These are phyloP conservation scores for Naematelia aurantialba DNA, from an alignment of 768 basidiomycete species.

Conservation along the genomic window DNA sequence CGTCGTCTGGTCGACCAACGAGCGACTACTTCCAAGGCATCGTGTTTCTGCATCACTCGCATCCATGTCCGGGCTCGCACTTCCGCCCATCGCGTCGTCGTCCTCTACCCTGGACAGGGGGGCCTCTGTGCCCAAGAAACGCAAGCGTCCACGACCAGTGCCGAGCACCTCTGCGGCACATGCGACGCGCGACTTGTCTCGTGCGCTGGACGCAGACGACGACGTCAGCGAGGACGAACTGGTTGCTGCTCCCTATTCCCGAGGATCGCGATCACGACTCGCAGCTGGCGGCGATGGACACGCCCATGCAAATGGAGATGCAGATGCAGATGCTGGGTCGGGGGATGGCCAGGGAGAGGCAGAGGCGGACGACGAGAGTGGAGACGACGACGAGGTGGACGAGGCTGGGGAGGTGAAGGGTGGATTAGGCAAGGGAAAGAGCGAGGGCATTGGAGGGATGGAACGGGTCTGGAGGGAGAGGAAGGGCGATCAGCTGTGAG, in stretches of 20 bases:
- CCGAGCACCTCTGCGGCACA: not conserved
- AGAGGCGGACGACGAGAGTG: constrained; percentile 9
- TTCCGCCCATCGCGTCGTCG: not conserved
- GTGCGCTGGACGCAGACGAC: constrained; percentile 30
- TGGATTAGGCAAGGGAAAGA: constrained; percentile 11
- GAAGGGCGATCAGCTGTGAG: not conserved
- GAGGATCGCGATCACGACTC: constrained; percentile 12
- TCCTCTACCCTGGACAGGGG: not conserved
- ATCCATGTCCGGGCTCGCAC: not conserved
- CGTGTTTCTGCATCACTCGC: too few relatives aligned
- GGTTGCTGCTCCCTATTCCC: constrained; percentile 12
- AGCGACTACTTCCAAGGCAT: too few relatives aligned
- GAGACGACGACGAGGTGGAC: constrained; percentile 18
- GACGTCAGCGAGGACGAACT: constrained; percentile 32
- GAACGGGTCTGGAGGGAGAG: constrained; percentile 10
- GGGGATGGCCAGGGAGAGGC: too few relatives aligned
- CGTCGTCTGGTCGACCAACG: too few relatives aligned
- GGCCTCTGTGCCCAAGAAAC: constrained; percentile 1
- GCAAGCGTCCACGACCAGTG: not conserved
- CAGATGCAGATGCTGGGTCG: too few relatives aligned
- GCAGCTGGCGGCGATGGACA: too few relatives aligned
- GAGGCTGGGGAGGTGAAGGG: constrained; percentile 22
- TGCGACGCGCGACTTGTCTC: not conserved
- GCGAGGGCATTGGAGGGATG: constrained; percentile 10
- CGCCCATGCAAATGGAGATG: too few relatives aligned